Evolutionary conservation across 345 rosid genomes (phyloP).

Genomic region (Cardiospermum halicacabum): DNA sequence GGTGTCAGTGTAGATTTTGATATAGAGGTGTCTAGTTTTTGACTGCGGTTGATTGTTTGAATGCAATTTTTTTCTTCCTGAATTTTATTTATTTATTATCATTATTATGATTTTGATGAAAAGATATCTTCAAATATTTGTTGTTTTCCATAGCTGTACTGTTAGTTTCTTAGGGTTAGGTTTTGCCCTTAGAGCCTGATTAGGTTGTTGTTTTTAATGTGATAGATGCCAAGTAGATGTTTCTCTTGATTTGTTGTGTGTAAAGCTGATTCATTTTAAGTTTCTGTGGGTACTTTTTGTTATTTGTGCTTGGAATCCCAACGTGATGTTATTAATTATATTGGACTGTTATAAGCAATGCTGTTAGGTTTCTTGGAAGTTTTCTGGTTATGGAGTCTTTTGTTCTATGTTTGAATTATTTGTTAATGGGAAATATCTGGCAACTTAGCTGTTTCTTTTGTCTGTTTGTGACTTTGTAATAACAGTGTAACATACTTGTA

Average conservation of each 20-base stretch:
- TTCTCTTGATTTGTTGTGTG: too few species aligned
- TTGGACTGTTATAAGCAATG: not conserved
- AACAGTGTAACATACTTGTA: not conserved
- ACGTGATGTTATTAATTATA: not conserved
- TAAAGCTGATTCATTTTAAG: too few species aligned
- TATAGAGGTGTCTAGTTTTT: not conserved
- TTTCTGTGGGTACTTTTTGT: too few species aligned
- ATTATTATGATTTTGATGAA: not conserved
- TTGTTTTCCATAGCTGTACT: not conserved
- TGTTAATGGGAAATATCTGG: not conserved
- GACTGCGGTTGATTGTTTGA: not conserved
- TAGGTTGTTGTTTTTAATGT: not conserved
- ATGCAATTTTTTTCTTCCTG: not conserved
- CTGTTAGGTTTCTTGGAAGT: not conserved
- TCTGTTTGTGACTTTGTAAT: not conserved
- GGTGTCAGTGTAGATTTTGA: conserved; percentile 13
- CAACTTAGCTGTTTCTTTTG: not conserved
- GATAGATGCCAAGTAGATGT: not conserved
- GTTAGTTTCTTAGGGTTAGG: too few species aligned
- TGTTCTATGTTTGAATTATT: not conserved
- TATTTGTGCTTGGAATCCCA: too few species aligned
- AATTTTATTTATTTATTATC: too few species aligned
- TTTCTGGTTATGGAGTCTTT: not conserved
- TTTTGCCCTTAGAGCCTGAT: not conserved
- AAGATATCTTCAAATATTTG: not conserved